Evolutionary conservation across 441 rosid species (phyloP).

Genomic region (Manihot esculenta): DNA sequence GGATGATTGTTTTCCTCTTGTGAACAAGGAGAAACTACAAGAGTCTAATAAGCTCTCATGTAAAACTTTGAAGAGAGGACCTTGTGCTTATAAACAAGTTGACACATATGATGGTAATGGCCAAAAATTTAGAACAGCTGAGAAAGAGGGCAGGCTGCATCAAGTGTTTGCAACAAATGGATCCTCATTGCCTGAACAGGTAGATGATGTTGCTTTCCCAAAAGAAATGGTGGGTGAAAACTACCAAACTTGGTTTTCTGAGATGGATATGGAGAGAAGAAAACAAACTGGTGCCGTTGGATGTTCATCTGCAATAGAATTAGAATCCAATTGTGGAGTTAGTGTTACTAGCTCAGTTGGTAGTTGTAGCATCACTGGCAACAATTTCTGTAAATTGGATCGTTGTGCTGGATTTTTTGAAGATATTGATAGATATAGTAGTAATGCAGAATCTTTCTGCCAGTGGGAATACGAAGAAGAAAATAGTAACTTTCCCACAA

Average conservation of each 20-base stretch:
- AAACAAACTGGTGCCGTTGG: constrained; percentile 32
- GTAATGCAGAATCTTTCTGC: constrained; percentile 65
- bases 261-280: constrained; percentile 37
- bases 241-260: constrained; percentile 31
- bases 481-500: constrained; percentile 19
- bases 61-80: constrained; percentile 42
- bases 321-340: constrained; percentile 41
- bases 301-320: constrained; percentile 32
- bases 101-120: constrained; percentile 33
- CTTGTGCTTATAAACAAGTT: constrained; percentile 25
- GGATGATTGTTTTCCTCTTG: constrained; percentile 25
- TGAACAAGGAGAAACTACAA: constrained; percentile 29
- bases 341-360: constrained; percentile 61
- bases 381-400: constrained; percentile 31
- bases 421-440: constrained; percentile 34
- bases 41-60: constrained; percentile 30
- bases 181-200: constrained; percentile 25
- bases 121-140: constrained; percentile 36
- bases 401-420: constrained; percentile 31
- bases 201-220: constrained; percentile 35
- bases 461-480: constrained; percentile 33
- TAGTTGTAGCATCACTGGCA: constrained; percentile 63
- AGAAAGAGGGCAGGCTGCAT: constrained; percentile 32
- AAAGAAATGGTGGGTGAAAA: constrained; percentile 34
- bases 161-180: constrained; percentile 28